Conservation (phyloP, 2,329 filamentous ascomycete genomes). For the Helotiales sp. region DNA sequence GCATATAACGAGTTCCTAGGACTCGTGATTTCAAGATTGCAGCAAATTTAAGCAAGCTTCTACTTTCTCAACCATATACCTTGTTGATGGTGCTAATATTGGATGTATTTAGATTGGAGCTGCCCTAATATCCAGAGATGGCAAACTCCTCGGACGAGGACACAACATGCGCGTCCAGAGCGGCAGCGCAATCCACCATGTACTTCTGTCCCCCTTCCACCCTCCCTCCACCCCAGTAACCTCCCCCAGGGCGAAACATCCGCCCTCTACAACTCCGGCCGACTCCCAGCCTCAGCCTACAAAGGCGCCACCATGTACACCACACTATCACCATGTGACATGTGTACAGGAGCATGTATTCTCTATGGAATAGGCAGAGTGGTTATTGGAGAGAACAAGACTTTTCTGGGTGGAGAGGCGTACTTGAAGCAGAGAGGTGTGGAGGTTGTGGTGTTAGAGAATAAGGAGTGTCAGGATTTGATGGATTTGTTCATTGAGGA, state of each 20-base stretch:
- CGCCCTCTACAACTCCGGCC: slow-evolving; percentile 74
- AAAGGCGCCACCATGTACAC: slow-evolving; percentile 82
- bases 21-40: not conserved
- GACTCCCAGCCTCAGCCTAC: slow-evolving; percentile 71
- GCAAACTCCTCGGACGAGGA: slow-evolving; percentile 71
- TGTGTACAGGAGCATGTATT: slow-evolving; percentile 79
- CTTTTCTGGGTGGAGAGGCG: slow-evolving; percentile 74
- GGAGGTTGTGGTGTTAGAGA: slow-evolving; percentile 74
- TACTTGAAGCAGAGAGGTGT: slow-evolving; percentile 71
- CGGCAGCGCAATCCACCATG: slow-evolving; percentile 72
- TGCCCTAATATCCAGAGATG: slow-evolving; percentile 68
- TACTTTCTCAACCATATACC: not conserved
- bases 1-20: not conserved
- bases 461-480: slow-evolving; percentile 66
- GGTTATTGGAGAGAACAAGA: slow-evolving; percentile 79
- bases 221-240: not conserved
- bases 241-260: slow-evolving; percentile 70
- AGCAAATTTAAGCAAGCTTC: not conserved
- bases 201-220: slow-evolving; percentile 44
- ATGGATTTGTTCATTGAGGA: slow-evolving; percentile 76
- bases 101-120: slow-evolving; percentile 54
- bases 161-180: slow-evolving; percentile 80
- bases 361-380: slow-evolving; percentile 76
- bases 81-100: not conserved
- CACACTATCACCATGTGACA: slow-evolving; percentile 78